These are phyloP conservation scores for Coemansia sp. DNA, from an alignment of 192 early-diverging fungal species.

Conservation along the genomic window DNA sequence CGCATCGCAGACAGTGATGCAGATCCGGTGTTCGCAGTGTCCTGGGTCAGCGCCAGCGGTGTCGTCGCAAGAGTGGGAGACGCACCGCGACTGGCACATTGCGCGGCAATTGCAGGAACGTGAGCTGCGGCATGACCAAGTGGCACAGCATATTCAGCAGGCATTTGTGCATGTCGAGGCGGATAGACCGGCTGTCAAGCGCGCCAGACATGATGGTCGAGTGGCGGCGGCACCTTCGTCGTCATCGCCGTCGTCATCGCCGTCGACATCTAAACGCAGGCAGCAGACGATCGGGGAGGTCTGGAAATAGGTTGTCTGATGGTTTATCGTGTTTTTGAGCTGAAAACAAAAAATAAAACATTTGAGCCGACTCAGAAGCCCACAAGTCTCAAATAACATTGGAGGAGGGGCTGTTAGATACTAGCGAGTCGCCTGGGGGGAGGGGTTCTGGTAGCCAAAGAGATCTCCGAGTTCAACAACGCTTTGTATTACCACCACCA, in stretches of 20 bases:
- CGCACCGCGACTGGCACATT: slow-evolving; percentile 53
- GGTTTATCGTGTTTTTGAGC: too few relatives aligned
- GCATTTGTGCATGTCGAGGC: slow-evolving; percentile 16
- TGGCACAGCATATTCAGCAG: slow-evolving; percentile 23
- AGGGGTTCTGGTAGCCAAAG: too few relatives aligned
- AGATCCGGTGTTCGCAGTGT: slow-evolving; percentile 46
- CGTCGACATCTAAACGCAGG: slow-evolving; percentile 11
- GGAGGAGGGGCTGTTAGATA: not conserved
- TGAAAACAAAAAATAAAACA: too few relatives aligned
- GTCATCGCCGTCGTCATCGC: not conserved
- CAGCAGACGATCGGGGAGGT: slow-evolving; percentile 47
- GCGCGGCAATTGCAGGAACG: slow-evolving; percentile 46
- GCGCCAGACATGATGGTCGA: slow-evolving; percentile 9
- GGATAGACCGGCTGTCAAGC: slow-evolving; percentile 23
- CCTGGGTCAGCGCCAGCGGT: slow-evolving; percentile 22
- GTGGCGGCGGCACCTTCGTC: not conserved
- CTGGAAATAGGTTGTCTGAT: slow-evolving; percentile 24
- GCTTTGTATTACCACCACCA: too few relatives aligned
- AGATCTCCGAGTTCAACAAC: too few relatives aligned
- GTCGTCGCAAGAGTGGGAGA: slow-evolving; percentile 43
- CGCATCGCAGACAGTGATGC: slow-evolving; percentile 44
- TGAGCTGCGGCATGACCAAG: slow-evolving; percentile 40
- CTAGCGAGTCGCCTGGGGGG: too few relatives aligned
- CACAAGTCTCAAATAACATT: not conserved
- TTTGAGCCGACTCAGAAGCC: not conserved